Evolutionary conservation across 768 basidiomycete genomes (phyloP).

Genomic region (Russula foetens): DNA sequence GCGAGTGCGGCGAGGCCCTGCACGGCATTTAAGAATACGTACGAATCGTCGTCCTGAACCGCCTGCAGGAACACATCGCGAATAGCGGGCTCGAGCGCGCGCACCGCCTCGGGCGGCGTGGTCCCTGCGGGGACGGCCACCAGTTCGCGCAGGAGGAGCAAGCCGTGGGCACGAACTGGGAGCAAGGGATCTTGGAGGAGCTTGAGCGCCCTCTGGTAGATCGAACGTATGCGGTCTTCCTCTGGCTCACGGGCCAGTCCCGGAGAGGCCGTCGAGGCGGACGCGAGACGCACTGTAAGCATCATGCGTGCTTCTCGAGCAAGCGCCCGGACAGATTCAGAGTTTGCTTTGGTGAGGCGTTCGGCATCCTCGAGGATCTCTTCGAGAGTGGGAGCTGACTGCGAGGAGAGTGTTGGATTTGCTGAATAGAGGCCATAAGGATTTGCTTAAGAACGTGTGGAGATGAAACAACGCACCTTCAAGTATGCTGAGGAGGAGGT

Average conservation of each 20-base stretch:
- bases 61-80: conserved; percentile 80
- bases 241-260: conserved; percentile 38
- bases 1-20: conserved; percentile 87
- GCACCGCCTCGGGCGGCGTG: conserved; percentile 33
- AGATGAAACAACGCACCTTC: conserved; percentile 57
- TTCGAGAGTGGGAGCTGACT: conserved; percentile 53
- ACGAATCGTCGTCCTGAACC: conserved; percentile 90
- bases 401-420: conserved; percentile 54
- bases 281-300: conserved; percentile 71
- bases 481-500: conserved; percentile 72
- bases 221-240: too few species aligned
- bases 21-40: conserved; percentile 87
- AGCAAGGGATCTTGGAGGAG: conserved; percentile 86
- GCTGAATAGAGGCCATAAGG: conserved; percentile 21
- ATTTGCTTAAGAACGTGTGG: too few species aligned
- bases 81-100: conserved; percentile 72
- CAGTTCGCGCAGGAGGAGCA: conserved; percentile 73
- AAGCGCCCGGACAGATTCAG: conserved; percentile 48
- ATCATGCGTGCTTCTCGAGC: conserved; percentile 78
- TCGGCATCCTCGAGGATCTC: conserved; percentile 65
- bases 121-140: conserved; percentile 36
- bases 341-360: too few species aligned
- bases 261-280: conserved; percentile 35
- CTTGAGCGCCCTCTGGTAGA: conserved; percentile 75
- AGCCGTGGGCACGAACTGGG: conserved; percentile 90